Base-by-base conservation (phyloP, 805 yeast species). In the Hanseniaspora lindneri region DNA sequence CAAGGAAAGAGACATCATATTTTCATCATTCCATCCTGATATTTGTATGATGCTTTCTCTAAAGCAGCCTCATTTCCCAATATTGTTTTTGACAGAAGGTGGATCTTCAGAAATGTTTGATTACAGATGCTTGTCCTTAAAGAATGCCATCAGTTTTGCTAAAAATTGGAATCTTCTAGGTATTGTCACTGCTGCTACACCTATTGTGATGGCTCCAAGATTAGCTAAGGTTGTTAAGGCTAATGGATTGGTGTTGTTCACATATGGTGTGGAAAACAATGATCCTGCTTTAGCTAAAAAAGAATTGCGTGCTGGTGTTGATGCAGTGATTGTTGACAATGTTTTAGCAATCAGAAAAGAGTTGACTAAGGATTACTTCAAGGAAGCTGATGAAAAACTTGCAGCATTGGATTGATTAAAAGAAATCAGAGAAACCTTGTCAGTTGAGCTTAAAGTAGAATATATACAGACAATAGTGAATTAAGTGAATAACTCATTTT, bases 271-370 rank as follows among this genome's bases (percentile, higher is more conserved):
- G 1, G 72, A 74, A 60, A 89, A 89, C 62, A 89, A 89, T 58
- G 78, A 77, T 30, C 95, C 96, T 0, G 86, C 76, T 50, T 78
- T 79, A 53, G 87, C 94, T 25, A 79, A 77, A 55, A 68, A 83
- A 50, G 96, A 89, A 64, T 80, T 89, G 80, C 78, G 77, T 54
- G 88, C 94, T 3, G 97, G 97, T 8, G 95, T 89, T 11, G 97
- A 89, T 69, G 98, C 98, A 0, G 96, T 89, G n/a, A 89, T 89
- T 65, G 96, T 85, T 3, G 97, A 89, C 64, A 80, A 85, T 49
- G 97, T 89, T 1, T 70, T 88, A 58, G 96, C 95, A 0, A 94
- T 88, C n/a, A 72, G 95, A 60, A 81, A 81, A 56, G 95, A 84
- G 7, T 70, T 88, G 53, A 74, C 76, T 8, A 66, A 60, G 41